Conservation (phyloP, 352 stramenopile species). For the Pythium insidiosum region DNA sequence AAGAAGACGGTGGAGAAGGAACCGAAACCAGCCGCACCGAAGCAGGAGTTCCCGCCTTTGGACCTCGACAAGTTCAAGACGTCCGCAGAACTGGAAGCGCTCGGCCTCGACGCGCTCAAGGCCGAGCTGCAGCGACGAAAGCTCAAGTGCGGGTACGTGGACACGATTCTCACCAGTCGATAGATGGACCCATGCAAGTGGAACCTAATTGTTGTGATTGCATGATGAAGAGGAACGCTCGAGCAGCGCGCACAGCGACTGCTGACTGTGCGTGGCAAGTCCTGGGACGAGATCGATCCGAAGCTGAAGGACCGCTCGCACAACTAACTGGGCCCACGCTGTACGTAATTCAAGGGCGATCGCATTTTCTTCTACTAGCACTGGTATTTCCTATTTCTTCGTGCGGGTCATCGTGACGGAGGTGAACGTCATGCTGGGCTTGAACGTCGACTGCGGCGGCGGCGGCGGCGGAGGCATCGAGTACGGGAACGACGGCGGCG, state of each 20-base stretch:
- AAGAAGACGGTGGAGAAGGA: conserved; percentile 3
- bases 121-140: conserved; percentile 84
- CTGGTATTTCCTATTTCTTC: too few species aligned
- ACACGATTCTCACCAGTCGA: conserved; percentile 2
- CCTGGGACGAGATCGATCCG: conserved; percentile 83
- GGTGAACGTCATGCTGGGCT: conserved; percentile 74
- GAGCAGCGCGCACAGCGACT: conserved; percentile 87
- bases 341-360: too few species aligned
- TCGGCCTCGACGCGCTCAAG: conserved; percentile 92
- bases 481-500: too few species aligned
- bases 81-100: conserved; percentile 59
- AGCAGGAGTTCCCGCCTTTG: conserved; percentile 17
- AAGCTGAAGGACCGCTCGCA: conserved; percentile 54
- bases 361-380: too few species aligned
- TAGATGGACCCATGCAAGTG: too few species aligned
- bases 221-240: conserved; percentile 74
- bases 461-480: too few species aligned
- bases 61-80: conserved; percentile 51
- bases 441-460: conserved; percentile 33
- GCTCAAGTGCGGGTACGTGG: conserved; percentile 93
- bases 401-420: conserved; percentile 53
- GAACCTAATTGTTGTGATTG: conserved; percentile 6
- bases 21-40: background rate
- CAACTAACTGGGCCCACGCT: conserved; percentile 16
- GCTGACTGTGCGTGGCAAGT: conserved; percentile 89